Conservation (phyloP, 78 protist genomes). For the Polysphondylium violaceum region DNA sequence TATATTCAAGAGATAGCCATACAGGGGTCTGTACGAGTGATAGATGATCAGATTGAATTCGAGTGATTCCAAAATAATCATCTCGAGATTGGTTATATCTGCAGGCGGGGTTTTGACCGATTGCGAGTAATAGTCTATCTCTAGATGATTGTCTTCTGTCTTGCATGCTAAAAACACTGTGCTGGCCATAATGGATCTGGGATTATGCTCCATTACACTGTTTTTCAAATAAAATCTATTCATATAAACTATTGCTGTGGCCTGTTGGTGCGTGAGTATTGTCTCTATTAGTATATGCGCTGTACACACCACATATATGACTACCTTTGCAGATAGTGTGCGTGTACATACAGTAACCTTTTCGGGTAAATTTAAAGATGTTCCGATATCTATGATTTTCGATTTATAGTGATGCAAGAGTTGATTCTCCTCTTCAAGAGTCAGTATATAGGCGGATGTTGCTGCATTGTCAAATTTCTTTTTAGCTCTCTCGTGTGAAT, state of each 20-base stretch:
- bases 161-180: conserved; percentile 66
- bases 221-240: conserved; percentile 67
- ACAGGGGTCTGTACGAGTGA: conserved; percentile 61
- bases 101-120: neutral
- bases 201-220: conserved; percentile 32
- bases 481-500: neutral
- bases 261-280: conserved; percentile 5
- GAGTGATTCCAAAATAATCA: conserved; percentile 36
- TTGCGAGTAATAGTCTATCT: conserved; percentile 34
- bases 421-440: conserved; percentile 31
- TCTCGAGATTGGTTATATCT: conserved; percentile 35
- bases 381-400: conserved; percentile 21
- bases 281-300: neutral
- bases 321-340: neutral
- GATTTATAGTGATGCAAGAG: conserved; percentile 17
- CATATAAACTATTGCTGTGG: conserved; percentile 47
- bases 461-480: neutral
- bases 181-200: conserved; percentile 25
- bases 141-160: conserved; percentile 71
- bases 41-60: conserved; percentile 40
- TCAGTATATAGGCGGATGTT: conserved; percentile 2
- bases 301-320: neutral
- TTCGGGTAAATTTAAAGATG: conserved; percentile 50
- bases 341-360: conserved; percentile 2
- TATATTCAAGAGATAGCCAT: conserved; percentile 40